These are phyloP conservation scores for Aspergillus felis DNA, from an alignment of 2,329 filamentous ascomycete species.

Conservation along the genomic window DNA sequence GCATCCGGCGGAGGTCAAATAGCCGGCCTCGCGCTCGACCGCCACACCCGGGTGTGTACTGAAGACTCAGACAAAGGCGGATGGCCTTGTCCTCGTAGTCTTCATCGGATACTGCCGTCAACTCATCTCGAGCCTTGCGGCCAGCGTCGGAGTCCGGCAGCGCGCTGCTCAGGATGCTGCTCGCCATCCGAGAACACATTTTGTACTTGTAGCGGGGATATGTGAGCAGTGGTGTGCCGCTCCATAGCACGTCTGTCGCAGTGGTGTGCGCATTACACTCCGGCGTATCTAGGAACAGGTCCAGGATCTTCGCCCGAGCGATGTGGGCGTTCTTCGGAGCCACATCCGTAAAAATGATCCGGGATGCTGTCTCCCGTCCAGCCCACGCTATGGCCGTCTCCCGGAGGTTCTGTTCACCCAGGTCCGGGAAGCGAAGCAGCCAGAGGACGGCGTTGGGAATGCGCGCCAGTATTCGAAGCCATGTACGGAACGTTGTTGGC, in stretches of 20 bases:
- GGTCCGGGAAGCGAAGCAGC: slow-evolving; percentile 93
- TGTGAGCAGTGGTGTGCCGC: slow-evolving; percentile 86
- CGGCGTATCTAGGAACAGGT: slow-evolving; percentile 93
- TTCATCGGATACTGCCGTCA: slow-evolving; percentile 73
- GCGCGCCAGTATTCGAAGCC: slow-evolving; percentile 82
- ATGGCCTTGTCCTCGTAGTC: slow-evolving; percentile 81
- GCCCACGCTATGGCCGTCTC: slow-evolving; percentile 81
- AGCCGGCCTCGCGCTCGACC: slow-evolving; percentile 59
- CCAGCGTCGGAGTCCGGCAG: slow-evolving; percentile 71
- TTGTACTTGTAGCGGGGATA: slow-evolving; percentile 91
- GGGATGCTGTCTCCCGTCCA: slow-evolving; percentile 74
- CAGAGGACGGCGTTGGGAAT: slow-evolving; percentile 88
- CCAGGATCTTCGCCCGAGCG: slow-evolving; percentile 81
- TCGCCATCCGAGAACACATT: slow-evolving; percentile 98
- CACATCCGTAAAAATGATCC: slow-evolving; percentile 93
- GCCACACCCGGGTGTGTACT: slow-evolving; percentile 48
- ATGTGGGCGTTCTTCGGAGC: slow-evolving; percentile 95
- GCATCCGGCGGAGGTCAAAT: slow-evolving; percentile 70
- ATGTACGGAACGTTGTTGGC: slow-evolving; percentile 90
- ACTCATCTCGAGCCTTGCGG: slow-evolving; percentile 61
- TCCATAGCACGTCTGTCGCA: slow-evolving; percentile 94
- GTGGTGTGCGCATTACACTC: slow-evolving; percentile 99
- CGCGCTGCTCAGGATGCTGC: slow-evolving; percentile 86
- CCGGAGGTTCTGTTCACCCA: slow-evolving; percentile 81
- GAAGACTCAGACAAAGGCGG: slow-evolving; percentile 59